A percentile compares a stretch with the other conserved stretches of the same genome.
Conservation (phyloP, 768 basidiomycete species). For the Leccinum uliginosum region DNA sequence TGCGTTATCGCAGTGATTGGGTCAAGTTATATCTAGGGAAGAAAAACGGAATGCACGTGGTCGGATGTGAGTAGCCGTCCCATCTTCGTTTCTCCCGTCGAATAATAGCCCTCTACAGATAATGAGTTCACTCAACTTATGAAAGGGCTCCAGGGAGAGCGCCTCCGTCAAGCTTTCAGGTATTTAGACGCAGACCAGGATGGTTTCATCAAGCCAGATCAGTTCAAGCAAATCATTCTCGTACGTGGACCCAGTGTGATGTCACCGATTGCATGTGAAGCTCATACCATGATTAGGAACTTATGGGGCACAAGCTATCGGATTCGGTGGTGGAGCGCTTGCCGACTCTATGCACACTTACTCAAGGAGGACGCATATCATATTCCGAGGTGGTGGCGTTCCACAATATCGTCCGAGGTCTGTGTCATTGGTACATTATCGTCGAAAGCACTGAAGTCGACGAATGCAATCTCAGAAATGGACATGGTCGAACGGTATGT, state of each 20-base stretch:
- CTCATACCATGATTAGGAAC: slow-evolving; percentile 53
- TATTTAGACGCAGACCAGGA: slow-evolving; percentile 86
- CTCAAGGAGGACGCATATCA: slow-evolving; percentile 84
- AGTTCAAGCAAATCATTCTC: slow-evolving; percentile 93
- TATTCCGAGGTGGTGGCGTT: slow-evolving; percentile 97
- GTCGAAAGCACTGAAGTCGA: slow-evolving; percentile 2
- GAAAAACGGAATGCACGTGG: slow-evolving; percentile 83
- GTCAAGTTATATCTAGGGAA: slow-evolving; percentile 93
- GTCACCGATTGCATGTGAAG: not conserved
- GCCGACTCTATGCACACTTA: slow-evolving; percentile 87
- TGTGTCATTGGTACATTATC: slow-evolving; percentile 20
- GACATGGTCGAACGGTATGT: slow-evolving; percentile 86
- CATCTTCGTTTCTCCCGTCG: slow-evolving; percentile 1
- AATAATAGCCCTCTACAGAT: slow-evolving; percentile 42
- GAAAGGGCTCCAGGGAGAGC: slow-evolving; percentile 98
- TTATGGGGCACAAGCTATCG: slow-evolving; percentile 95
- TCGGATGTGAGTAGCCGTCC: slow-evolving; percentile 67
- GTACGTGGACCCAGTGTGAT: slow-evolving; percentile 40
- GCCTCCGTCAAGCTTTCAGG: slow-evolving; percentile 93
- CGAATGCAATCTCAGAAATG: slow-evolving; percentile 56
- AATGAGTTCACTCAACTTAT: slow-evolving; percentile 98
- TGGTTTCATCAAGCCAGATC: slow-evolving; percentile 89
- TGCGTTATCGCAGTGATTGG: slow-evolving; percentile 65
- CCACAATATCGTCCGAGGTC: slow-evolving; percentile 91
- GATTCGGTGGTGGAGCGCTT: slow-evolving; percentile 89